These are phyloP conservation scores for Xylaria hypoxylon DNA, from an alignment of 2,329 filamentous ascomycete species.

Conservation along the genomic window DNA sequence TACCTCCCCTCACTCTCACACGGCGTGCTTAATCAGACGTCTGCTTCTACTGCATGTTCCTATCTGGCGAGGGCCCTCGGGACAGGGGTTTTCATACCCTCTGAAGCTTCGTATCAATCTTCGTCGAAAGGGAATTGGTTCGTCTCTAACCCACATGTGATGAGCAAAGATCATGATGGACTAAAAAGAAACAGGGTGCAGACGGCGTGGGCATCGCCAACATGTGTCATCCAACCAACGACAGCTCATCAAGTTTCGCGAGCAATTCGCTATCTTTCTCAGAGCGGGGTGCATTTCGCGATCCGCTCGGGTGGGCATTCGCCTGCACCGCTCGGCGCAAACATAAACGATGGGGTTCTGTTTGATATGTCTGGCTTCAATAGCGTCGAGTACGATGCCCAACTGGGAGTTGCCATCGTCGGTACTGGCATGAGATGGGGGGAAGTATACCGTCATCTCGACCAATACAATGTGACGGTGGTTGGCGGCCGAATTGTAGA, in stretches of 20 bases:
- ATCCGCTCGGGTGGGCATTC: conserved; percentile 46
- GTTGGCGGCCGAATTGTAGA: conserved; percentile 45
- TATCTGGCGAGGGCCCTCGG: conserved; percentile 29
- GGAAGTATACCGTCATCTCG: conserved; percentile 43
- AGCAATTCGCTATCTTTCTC: conserved; percentile 37
- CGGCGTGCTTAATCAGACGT: conserved; percentile 16
- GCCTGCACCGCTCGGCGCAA: conserved; percentile 40
- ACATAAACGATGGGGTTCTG: conserved; percentile 45
- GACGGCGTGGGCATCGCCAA: conserved; percentile 43
- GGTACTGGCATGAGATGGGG: conserved; percentile 45
- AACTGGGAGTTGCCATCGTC: conserved; percentile 38
- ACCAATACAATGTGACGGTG: conserved; percentile 45
- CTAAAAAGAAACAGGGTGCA: conserved; percentile 40
- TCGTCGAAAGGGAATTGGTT: conserved; percentile 32
- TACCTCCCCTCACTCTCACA: conserved; percentile 21
- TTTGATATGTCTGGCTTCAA: conserved; percentile 43
- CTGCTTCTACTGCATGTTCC: conserved; percentile 30
- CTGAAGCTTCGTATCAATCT: conserved; percentile 25
- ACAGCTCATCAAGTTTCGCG: conserved; percentile 38
- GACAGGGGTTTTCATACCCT: conserved; percentile 31
- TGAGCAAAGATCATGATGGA: conserved; percentile 2
- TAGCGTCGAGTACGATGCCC: conserved; percentile 41
- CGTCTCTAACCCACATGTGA: conserved; percentile 4
- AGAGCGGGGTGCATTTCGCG: conserved; percentile 40
- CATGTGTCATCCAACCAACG: conserved; percentile 43